Conservation (phyloP, 495 filamentous ascomycete species). For the Hyphodiscus hymeniophilus region DNA sequence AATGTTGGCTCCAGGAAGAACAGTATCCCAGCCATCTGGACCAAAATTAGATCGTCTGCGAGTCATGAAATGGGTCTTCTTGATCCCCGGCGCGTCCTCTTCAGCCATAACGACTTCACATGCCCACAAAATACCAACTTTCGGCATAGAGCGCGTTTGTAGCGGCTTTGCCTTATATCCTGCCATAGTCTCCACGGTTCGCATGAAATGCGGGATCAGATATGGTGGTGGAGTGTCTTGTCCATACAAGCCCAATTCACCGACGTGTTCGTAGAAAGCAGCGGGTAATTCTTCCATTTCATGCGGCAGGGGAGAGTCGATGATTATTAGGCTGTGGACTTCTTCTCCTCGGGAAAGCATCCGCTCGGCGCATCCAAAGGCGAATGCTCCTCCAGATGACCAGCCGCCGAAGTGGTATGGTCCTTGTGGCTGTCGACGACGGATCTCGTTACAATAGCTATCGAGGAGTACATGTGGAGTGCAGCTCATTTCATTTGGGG, state of each 20-base stretch:
- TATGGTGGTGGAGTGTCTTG: neutral
- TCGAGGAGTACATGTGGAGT: constrained; percentile 38
- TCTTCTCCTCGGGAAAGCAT: constrained; percentile 56
- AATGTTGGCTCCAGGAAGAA: neutral
- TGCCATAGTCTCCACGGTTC: neutral
- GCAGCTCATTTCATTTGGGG: constrained; percentile 50
- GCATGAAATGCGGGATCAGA: constrained; percentile 3
- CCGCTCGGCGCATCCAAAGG: constrained; percentile 70
- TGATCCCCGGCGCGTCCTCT: constrained; percentile 3
- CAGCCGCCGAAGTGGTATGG: constrained; percentile 68
- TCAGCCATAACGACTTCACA: neutral
- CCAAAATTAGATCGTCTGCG: constrained; percentile 7
- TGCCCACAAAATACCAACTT: constrained; percentile 10
- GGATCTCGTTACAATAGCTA: constrained; percentile 54
- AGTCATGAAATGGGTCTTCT: neutral
- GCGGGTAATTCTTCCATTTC: neutral
- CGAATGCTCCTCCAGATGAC: constrained; percentile 80
- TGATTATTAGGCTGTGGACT: constrained; percentile 31
- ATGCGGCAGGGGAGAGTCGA: constrained; percentile 3
- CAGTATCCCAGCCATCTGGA: neutral
- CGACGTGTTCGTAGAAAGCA: neutral
- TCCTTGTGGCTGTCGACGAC: constrained; percentile 50
- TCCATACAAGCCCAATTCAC: constrained; percentile 4
- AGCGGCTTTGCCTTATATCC: neutral
- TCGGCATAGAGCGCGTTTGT: too few species aligned